These are phyloP conservation scores for Saccharomycopsis hybrid DNA, from an alignment of 1,139 yeast species.

Conservation along the genomic window DNA sequence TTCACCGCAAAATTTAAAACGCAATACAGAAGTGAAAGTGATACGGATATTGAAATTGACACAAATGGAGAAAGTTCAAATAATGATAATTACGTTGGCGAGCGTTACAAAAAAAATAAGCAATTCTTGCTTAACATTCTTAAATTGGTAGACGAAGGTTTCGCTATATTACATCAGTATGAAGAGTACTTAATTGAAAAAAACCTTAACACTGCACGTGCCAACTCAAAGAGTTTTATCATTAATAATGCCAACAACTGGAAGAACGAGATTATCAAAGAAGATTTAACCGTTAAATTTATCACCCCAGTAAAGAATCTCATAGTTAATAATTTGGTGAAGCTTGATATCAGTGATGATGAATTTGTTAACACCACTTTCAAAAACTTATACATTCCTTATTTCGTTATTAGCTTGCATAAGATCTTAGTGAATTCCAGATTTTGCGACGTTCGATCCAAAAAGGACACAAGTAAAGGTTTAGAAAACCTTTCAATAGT, in stretches of 20 bases:
- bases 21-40: no score
- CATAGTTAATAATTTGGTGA: constrained; percentile 14
- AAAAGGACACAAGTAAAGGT: neutral
- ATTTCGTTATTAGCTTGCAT: constrained; percentile 56
- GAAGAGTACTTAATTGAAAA: constrained; percentile 31
- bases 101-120: constrained; percentile 25
- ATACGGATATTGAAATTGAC: constrained; percentile 2
- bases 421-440: constrained; percentile 44
- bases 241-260: constrained; percentile 10
- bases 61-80: constrained; percentile 28
- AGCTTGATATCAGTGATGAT: constrained; percentile 22
- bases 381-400: constrained; percentile 69
- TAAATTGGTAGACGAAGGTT: constrained; percentile 13
- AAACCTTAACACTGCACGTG: constrained; percentile 22
- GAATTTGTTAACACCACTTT: constrained; percentile 30
- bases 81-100: constrained; percentile 37
- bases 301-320: constrained; percentile 18
- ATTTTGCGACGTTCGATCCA: constrained; percentile 23
- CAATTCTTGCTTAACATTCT: constrained; percentile 11
- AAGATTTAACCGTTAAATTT: constrained; percentile 8
- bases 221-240: neutral
- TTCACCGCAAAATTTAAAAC: constrained; percentile 16
- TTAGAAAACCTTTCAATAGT: no score
- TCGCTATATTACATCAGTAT: constrained; percentile 27
- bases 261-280: constrained; percentile 2